Percentiles rank a stretch among this genome's conserved stretches.
phyloP scores from a whole-genome alignment of 306 rosid genomes.

The Cicer chorassanicum region DNA sequence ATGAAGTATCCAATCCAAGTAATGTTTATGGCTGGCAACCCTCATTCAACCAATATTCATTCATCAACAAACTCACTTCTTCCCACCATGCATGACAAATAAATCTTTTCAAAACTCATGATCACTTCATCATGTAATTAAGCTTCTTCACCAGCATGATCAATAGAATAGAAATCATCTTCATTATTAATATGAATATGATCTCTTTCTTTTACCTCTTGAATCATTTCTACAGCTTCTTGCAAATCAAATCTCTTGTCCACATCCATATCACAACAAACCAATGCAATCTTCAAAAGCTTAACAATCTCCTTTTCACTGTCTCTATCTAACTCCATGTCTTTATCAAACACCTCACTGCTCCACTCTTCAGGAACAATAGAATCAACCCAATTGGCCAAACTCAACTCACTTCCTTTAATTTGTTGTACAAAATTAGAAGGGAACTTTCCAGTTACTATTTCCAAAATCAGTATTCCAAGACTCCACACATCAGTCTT shows the following conservation, averaged over 20 bases:
- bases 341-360: slow-evolving; percentile 62
- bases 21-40: no score
- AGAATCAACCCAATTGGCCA: slow-evolving; percentile 64
- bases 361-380: slow-evolving; percentile 56
- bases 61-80: slow-evolving; percentile 34
- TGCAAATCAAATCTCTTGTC: slow-evolving; percentile 73
- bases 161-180: slow-evolving; percentile 23
- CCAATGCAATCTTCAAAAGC: slow-evolving; percentile 72
- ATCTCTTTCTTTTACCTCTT: slow-evolving; percentile 58
- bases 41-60: no score
- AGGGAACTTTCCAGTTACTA: slow-evolving; percentile 68
- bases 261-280: slow-evolving; percentile 68
- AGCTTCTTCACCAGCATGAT: slow-evolving; percentile 36
- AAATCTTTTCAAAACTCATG: slow-evolving; percentile 41
- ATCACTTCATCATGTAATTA: slow-evolving; percentile 19
- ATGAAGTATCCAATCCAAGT: no score
- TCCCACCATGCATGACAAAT: slow-evolving; percentile 14
- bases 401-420: slow-evolving; percentile 58
- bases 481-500: slow-evolving; percentile 90
- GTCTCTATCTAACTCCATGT: slow-evolving; percentile 42
- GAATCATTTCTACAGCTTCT: slow-evolving; percentile 65
- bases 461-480: slow-evolving; percentile 74
- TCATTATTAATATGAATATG: background rate
- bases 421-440: slow-evolving; percentile 58
- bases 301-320: slow-evolving; percentile 57